A percentile compares a stretch with the other conserved stretches of the same genome.
Conservation (phyloP, 345 rosid species). For the Eucalyptus pumila region DNA sequence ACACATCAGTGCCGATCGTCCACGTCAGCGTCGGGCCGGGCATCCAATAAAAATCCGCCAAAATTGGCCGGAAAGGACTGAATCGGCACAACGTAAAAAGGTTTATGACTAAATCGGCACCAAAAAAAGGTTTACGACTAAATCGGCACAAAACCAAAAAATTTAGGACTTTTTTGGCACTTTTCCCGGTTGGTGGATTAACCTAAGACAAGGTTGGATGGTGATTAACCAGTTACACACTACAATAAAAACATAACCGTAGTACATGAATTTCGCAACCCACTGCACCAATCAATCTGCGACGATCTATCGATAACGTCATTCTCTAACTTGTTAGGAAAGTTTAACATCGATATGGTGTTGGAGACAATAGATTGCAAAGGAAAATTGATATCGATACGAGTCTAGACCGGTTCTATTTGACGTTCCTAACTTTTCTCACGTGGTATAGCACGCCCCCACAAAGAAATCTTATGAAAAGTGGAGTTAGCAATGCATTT, state of each 20-base stretch:
- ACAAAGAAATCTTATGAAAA: background rate
- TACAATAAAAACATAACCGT: background rate
- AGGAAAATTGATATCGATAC: background rate
- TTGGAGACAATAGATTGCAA: background rate
- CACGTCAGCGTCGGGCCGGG: too few relatives aligned
- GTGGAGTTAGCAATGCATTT: background rate
- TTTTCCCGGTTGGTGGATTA: background rate
- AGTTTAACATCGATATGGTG: background rate
- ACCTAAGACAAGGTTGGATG: background rate
- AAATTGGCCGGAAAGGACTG: too few relatives aligned
- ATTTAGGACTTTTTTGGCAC: too few relatives aligned
- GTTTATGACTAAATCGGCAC: too few relatives aligned
- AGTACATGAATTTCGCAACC: background rate
- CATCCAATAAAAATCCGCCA: too few relatives aligned
- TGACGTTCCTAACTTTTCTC: background rate
- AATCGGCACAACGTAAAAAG: too few relatives aligned
- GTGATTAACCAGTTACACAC: background rate
- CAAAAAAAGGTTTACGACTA: too few relatives aligned
- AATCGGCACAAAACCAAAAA: too few relatives aligned
- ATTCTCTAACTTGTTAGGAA: background rate
- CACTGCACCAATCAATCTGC: background rate
- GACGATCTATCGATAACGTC: background rate
- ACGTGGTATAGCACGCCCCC: background rate
- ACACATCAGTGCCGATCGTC: too few relatives aligned
- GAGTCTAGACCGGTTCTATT: background rate